phyloP scores from a whole-genome alignment of 768 basidiomycete species.

The Suillus sp. region DNA sequence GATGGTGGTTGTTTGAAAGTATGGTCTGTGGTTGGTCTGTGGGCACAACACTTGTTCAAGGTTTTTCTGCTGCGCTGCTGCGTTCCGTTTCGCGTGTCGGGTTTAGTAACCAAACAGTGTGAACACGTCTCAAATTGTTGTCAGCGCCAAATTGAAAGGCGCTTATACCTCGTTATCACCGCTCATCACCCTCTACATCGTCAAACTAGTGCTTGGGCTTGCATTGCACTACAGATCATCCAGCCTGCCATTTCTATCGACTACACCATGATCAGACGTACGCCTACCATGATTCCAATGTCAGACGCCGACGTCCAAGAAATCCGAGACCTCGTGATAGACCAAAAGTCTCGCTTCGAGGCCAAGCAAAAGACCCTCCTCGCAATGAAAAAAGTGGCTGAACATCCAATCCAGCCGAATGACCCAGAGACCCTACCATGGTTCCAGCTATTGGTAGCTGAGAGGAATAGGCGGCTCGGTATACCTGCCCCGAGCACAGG shows the following conservation, averaged over 20 bases:
- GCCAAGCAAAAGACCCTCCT: conserved; percentile 37
- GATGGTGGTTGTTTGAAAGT: conserved; percentile 4
- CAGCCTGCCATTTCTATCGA: not conserved
- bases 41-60: not conserved
- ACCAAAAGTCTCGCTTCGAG: conserved; percentile 46
- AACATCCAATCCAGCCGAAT: conserved; percentile 21
- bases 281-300: conserved; percentile 77
- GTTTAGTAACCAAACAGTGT: conserved; percentile 10
- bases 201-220: not conserved
- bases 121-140: conserved; percentile 19
- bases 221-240: not conserved
- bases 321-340: conserved; percentile 59
- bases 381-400: conserved; percentile 43
- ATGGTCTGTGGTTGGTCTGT: not conserved
- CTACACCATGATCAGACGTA: conserved; percentile 66
- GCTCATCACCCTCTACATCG: conserved; percentile 7
- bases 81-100: not conserved
- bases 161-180: conserved; percentile 7
- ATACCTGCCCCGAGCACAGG: conserved; percentile 20
- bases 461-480: conserved; percentile 30
- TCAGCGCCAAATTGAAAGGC: conserved; percentile 3
- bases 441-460: conserved; percentile 13
- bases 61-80: conserved; percentile 20
- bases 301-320: conserved; percentile 80
- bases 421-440: not conserved